Percentiles rank a stretch among this genome's conserved stretches.
Conservation (phyloP, 1,139 yeast genomes). For the Diutina sp. region DNA sequence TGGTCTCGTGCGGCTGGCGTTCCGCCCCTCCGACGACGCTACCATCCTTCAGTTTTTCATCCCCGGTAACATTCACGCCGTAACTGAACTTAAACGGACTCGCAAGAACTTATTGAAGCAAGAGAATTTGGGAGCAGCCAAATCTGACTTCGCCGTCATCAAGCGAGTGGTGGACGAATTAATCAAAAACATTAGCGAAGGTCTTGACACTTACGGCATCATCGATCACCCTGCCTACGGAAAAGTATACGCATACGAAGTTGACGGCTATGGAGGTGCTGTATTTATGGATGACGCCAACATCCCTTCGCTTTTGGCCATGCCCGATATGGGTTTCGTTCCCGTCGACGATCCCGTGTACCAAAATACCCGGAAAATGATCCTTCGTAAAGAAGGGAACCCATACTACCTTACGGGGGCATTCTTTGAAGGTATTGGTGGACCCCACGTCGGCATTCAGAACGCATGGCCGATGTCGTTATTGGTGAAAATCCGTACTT, state of each 20-base stretch:
- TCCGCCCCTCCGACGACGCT: slow-evolving; percentile 86
- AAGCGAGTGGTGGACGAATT: slow-evolving; percentile 14
- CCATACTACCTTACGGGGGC: slow-evolving; percentile 63
- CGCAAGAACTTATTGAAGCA: slow-evolving; percentile 8
- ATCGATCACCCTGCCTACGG: slow-evolving; percentile 60
- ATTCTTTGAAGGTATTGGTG: slow-evolving; percentile 68
- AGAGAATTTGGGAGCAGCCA: slow-evolving; percentile 4
- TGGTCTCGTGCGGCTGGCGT: slow-evolving; percentile 73
- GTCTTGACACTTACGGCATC: slow-evolving; percentile 53
- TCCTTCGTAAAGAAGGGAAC: slow-evolving; percentile 55
- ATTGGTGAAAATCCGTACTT: slow-evolving; percentile 59
- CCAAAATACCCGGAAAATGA: slow-evolving; percentile 69
- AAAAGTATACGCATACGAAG: slow-evolving; percentile 74
- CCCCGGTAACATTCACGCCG: slow-evolving; percentile 76
- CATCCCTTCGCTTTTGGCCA: slow-evolving; percentile 66
- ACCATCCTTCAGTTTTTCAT: slow-evolving; percentile 68
- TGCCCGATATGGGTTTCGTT: slow-evolving; percentile 70
- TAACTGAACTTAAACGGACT: slow-evolving; percentile 43
- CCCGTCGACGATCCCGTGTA: slow-evolving; percentile 42
- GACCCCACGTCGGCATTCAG: slow-evolving; percentile 75
- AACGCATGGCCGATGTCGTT: slow-evolving; percentile 91
- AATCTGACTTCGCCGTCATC: slow-evolving; percentile 4
- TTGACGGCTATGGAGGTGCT: slow-evolving; percentile 75
- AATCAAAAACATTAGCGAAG: slow-evolving; percentile 33
- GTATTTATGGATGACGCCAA: slow-evolving; percentile 86